Evolutionary conservation across 169 alveolate genomes (phyloP).

Genomic region (Babesia bovis): DNA sequence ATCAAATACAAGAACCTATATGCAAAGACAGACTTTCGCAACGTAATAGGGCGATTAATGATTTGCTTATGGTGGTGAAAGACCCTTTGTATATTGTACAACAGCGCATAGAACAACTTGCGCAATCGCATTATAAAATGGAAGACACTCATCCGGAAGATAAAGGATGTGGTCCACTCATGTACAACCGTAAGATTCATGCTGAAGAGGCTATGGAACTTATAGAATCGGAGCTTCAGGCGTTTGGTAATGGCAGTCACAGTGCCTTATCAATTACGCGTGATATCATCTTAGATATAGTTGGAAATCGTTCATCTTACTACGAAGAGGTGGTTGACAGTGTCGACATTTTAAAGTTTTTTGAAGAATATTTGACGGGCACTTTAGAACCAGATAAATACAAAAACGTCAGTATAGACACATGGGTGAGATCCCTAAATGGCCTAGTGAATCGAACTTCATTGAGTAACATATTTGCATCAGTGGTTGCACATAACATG

Average conservation of each 20-base stretch:
- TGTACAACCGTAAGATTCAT: constrained; percentile 18
- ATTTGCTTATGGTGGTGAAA: constrained; percentile 15
- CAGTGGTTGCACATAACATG: constrained; percentile 17
- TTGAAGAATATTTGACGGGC: constrained; percentile 14
- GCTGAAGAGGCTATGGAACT: constrained; percentile 28
- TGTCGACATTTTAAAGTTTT: neutral
- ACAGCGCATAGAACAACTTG: constrained; percentile 41
- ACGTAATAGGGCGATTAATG: constrained; percentile 33
- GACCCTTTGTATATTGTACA: constrained; percentile 40
- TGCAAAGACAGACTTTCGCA: constrained; percentile 13
- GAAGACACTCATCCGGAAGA: constrained; percentile 33
- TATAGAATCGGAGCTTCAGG: constrained; percentile 39
- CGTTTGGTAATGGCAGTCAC: neutral
- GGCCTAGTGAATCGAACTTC: neutral
- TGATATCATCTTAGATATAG: neutral
- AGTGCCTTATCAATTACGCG: neutral
- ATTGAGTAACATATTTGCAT: constrained; percentile 12
- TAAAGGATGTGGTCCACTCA: constrained; percentile 42
- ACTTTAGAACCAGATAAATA: constrained; percentile 6
- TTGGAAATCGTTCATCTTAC: neutral
- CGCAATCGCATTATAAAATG: constrained; percentile 37
- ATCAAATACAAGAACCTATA: constrained; percentile 57
- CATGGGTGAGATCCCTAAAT: constrained; percentile 22
- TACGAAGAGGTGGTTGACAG: neutral
- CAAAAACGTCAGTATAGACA: neutral